Conservation (phyloP, 2,329 filamentous ascomycete genomes). For the Nectriaceae sp. region DNA sequence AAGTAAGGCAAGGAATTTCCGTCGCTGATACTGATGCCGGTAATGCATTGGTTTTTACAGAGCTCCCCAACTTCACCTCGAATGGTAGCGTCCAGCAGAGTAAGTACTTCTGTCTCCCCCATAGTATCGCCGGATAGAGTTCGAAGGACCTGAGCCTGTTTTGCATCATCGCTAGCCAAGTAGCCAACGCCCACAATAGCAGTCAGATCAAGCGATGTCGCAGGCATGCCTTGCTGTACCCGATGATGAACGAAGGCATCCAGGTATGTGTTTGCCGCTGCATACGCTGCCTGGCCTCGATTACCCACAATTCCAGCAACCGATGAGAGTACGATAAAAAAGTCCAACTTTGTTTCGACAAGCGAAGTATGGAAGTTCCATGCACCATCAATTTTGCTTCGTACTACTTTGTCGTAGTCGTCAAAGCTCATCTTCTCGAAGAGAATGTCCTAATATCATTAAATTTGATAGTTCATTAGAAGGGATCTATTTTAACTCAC, state of each 20-base stretch:
- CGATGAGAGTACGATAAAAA: conserved; percentile 10
- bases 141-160: conserved; percentile 46
- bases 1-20: conserved; percentile 52
- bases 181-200: conserved; percentile 53
- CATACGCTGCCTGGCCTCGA: conserved; percentile 8
- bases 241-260: conserved; percentile 4
- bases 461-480: not conserved
- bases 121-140: conserved; percentile 51
- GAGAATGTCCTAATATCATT: conserved; percentile 41
- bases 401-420: conserved; percentile 49
- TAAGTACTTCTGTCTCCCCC: conserved; percentile 55
- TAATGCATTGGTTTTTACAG: conserved; percentile 54
- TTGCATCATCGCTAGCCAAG: conserved; percentile 47
- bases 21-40: conserved; percentile 51
- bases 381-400: conserved; percentile 54
- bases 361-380: conserved; percentile 56
- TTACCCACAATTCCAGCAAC: conserved; percentile 1
- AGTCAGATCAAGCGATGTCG: conserved; percentile 54
- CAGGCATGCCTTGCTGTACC: not conserved
- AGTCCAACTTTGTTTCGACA: conserved; percentile 23
- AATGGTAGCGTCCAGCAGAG: conserved; percentile 54
- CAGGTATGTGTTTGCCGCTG: conserved; percentile 6
- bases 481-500: conserved; percentile 15
- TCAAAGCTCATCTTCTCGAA: conserved; percentile 55
- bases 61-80: conserved; percentile 41